Evolutionary conservation across 1,284 basidiomycete genomes (phyloP).

Genomic region (Marasmius sp.): DNA sequence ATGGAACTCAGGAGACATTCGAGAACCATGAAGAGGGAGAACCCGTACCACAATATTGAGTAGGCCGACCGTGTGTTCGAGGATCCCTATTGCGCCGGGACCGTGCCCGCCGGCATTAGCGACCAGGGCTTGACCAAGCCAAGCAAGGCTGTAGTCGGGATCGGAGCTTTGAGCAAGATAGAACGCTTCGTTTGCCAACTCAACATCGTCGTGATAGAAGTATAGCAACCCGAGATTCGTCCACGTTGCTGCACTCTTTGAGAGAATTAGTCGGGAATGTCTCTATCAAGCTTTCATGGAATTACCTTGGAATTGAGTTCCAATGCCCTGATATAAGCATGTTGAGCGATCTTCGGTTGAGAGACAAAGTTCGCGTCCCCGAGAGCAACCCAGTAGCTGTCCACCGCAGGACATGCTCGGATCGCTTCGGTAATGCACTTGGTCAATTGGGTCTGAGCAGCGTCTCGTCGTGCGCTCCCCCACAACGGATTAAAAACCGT

Average conservation of each 20-base stretch:
- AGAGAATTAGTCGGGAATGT: neutral
- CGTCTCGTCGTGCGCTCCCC: slow-evolving; percentile 30
- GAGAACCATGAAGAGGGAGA: neutral
- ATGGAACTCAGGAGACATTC: slow-evolving; percentile 1
- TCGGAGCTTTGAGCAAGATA: slow-evolving; percentile 88
- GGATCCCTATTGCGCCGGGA: slow-evolving; percentile 66
- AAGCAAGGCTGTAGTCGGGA: slow-evolving; percentile 88
- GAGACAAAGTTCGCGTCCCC: slow-evolving; percentile 75
- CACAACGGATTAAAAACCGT: too few species aligned
- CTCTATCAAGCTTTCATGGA: neutral
- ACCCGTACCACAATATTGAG: slow-evolving; percentile 66
- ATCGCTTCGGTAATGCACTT: slow-evolving; percentile 76
- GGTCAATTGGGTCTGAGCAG: slow-evolving; percentile 53
- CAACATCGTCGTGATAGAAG: slow-evolving; percentile 77
- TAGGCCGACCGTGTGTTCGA: slow-evolving; percentile 83
- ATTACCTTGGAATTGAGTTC: slow-evolving; percentile 80
- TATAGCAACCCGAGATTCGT: slow-evolving; percentile 90
- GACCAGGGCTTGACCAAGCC: slow-evolving; percentile 91
- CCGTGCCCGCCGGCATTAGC: slow-evolving; percentile 68
- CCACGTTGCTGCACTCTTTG: slow-evolving; percentile 79
- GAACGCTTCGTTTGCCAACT: slow-evolving; percentile 87
- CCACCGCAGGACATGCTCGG: slow-evolving; percentile 72
- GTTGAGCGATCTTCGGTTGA: slow-evolving; percentile 78
- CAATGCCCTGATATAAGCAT: slow-evolving; percentile 89
- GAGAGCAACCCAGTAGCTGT: slow-evolving; percentile 80